Conservation (phyloP, 805 yeast species). For the Yarrowia divulgata region DNA sequence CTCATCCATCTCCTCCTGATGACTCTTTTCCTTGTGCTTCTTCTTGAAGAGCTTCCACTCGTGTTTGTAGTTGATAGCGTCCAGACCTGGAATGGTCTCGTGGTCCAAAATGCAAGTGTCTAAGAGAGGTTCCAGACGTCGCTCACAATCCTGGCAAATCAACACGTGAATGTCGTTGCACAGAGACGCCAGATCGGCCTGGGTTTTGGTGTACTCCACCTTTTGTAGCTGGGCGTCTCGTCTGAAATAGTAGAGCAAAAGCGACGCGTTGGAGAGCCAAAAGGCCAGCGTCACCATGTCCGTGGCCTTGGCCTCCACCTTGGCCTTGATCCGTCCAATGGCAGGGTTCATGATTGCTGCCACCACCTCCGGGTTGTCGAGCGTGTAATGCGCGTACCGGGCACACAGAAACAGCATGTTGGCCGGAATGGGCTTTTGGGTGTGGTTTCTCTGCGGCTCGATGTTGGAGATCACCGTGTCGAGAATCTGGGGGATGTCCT, state of each 20-base stretch:
- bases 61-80: constrained; percentile 76
- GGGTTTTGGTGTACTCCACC: constrained; percentile 47
- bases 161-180: constrained; percentile 49
- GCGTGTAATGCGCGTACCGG: constrained; percentile 52
- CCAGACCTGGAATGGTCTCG: constrained; percentile 82
- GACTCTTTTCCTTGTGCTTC: constrained; percentile 58
- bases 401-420: constrained; percentile 53
- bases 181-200: constrained; percentile 47
- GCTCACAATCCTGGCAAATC: constrained; percentile 51
- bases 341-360: constrained; percentile 49
- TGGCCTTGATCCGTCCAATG: constrained; percentile 49
- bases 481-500: constrained; percentile 51
- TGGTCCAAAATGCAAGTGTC: constrained; percentile 61
- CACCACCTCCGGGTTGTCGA: constrained; percentile 49
- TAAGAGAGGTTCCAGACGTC: constrained; percentile 49
- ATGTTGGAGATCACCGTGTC: constrained; percentile 51
- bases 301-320: constrained; percentile 48
- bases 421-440: constrained; percentile 54
- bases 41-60: constrained; percentile 69
- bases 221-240: constrained; percentile 61
- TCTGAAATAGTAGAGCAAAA: constrained; percentile 76
- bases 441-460: constrained; percentile 51
- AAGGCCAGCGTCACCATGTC: constrained; percentile 64
- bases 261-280: constrained; percentile 85
- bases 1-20: constrained; percentile 74